These are phyloP conservation scores for Leccinum aurantiacum DNA, from an alignment of 768 basidiomycete species.

Conservation along the genomic window DNA sequence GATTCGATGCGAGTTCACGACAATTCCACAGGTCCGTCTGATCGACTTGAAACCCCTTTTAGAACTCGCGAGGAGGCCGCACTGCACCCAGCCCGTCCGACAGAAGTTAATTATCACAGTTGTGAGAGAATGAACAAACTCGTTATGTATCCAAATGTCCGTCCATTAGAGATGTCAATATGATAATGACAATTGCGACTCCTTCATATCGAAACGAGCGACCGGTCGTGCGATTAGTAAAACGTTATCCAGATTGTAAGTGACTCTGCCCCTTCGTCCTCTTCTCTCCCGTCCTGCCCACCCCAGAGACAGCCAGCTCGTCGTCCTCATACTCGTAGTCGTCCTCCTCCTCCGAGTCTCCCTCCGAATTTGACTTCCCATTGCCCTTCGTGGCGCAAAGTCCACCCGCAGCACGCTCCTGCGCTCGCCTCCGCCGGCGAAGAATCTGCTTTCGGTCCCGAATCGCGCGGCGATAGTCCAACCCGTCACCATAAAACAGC, in stretches of 20 bases:
- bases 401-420: constrained; percentile 57
- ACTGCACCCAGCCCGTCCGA: constrained; percentile 30
- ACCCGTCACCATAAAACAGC: constrained; percentile 85
- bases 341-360: constrained; percentile 16
- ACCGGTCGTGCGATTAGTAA: constrained; percentile 8
- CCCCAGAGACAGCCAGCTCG: constrained; percentile 6
- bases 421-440: constrained; percentile 63
- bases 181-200: constrained; percentile 25
- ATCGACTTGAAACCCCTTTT: constrained; percentile 14
- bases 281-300: constrained; percentile 19
- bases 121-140: constrained; percentile 7
- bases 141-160: constrained; percentile 34
- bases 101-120: constrained; percentile 24
- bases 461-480: constrained; percentile 61
- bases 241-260: constrained; percentile 25
- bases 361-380: constrained; percentile 23
- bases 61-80: constrained; percentile 31
- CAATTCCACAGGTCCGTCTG: constrained; percentile 4
- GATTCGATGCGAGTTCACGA: not conserved
- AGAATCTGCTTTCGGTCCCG: constrained; percentile 78
- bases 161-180: constrained; percentile 33
- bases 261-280: constrained; percentile 18
- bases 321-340: constrained; percentile 14
- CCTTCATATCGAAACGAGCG: constrained; percentile 21
- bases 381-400: constrained; percentile 24